A percentile compares a stretch with the other conserved stretches of the same genome.
Conservation (phyloP, 129 eudicot genomes). For the Tanacetum coccineum region DNA sequence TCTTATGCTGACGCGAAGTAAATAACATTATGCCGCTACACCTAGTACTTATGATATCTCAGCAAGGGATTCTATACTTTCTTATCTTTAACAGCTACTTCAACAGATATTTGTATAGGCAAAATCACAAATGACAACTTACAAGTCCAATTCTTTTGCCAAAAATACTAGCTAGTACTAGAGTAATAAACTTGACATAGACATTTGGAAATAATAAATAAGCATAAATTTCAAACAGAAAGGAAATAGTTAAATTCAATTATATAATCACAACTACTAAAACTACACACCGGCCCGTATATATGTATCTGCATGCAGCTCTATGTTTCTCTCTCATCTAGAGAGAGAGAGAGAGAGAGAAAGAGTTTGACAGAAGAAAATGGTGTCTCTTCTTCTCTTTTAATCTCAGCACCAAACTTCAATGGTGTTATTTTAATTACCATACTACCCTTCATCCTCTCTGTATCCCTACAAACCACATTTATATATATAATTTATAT, state of each 20-base stretch:
- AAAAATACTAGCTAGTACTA: too few relatives aligned
- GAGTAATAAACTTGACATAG: not conserved
- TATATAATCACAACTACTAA: not conserved
- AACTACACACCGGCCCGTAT: not conserved
- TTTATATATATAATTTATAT: constrained; percentile 2
- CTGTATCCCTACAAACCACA: constrained; percentile 26
- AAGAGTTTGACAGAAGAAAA: constrained; percentile 31
- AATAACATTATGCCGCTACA: too few relatives aligned
- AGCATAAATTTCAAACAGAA: not conserved
- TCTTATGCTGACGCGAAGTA: too few relatives aligned
- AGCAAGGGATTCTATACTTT: too few relatives aligned
- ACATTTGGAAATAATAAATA: not conserved
- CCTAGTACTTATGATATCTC: too few relatives aligned
- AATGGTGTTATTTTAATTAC: constrained; percentile 26
- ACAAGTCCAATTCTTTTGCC: not conserved
- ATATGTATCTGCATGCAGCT: constrained; percentile 32
- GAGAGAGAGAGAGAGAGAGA: constrained; percentile 15
- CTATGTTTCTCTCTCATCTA: constrained; percentile 33
- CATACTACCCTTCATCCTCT: constrained; percentile 33
- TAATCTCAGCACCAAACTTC: constrained; percentile 24
- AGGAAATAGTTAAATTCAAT: not conserved
- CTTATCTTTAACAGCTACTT: too few relatives aligned
- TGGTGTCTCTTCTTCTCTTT: constrained; percentile 26
- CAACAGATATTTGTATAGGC: too few relatives aligned
- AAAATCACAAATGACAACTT: too few relatives aligned